Base-by-base conservation (phyloP, 352 stramenopile species). In the Phytophthora fragariaefolia region DNA sequence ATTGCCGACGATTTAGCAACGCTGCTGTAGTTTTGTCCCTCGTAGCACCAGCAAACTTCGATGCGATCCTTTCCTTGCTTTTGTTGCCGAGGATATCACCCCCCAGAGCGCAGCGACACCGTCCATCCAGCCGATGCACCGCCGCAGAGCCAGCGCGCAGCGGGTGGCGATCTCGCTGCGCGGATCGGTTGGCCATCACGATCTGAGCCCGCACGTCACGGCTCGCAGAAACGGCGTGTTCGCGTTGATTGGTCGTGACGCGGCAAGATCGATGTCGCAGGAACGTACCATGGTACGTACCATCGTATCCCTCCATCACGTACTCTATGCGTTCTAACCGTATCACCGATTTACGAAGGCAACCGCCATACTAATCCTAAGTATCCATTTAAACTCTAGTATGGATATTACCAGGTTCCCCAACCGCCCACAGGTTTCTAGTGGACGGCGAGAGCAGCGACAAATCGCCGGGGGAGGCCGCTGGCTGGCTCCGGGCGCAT, bases 401-500 rank as follows among this genome's bases (percentile, higher is more conserved):
- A n/a, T n/a, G n/a, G n/a, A n/a, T n/a, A n/a, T n/a, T n/a, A n/a
- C n/a, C n/a, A n/a, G n/a, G n/a, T n/a, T n/a, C n/a, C n/a, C n/a
- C n/a, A n/a, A n/a, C n/a, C n/a, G n/a, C n/a, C n/a, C n/a, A 42
- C 34, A 42, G 12, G 34, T 42, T 18, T 47, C 6, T 50, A 50
- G 24, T 36, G 10, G 2, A 38, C 12, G 26, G n/a, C 48, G 13
- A n/a, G 24, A 28, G 23, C 45, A 42, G 45, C 26, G 42, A 36
- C 60, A 69, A 67, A 64, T 64, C 46, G 12, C 24, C 24, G 10
- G 50, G 15, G 52, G 34, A 18, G 34, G 34, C 18, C 54, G 53
- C 38, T 43, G 52, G 18, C 60, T 56, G 51, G 40, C 36, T 66
- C 13, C 36, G 58, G 17, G 32, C 20, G 30, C 62, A 64, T 69